Percentiles rank a stretch among this genome's conserved stretches.
Evolutionary conservation across 352 stramenopile species (phyloP).

Genomic region (Blastocystis sp.): DNA sequence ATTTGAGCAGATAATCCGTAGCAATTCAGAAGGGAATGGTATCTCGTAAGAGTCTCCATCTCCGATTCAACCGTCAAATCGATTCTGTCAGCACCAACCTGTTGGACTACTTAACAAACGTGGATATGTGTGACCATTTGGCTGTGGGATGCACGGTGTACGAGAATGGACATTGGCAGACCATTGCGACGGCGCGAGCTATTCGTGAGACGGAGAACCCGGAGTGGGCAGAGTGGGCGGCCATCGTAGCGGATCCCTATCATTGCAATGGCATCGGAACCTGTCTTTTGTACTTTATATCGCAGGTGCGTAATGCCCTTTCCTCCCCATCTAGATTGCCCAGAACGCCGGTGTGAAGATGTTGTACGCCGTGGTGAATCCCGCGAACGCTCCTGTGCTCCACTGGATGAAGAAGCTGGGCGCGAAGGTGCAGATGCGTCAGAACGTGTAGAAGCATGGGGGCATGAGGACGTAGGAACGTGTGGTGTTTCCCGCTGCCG

Average conservation of each 20-base stretch:
- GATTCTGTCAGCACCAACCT: slow-evolving; percentile 45
- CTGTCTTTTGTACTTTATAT: slow-evolving; percentile 51
- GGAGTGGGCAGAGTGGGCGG: slow-evolving; percentile 51
- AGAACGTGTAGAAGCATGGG: slow-evolving; percentile 11
- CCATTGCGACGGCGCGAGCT: slow-evolving; percentile 18
- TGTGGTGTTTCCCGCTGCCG: slow-evolving; percentile 54
- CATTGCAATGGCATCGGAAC: slow-evolving; percentile 54
- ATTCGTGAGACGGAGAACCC: slow-evolving; percentile 35
- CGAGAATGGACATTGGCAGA: slow-evolving; percentile 48
- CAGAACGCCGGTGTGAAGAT: slow-evolving; percentile 2
- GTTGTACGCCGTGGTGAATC: slow-evolving; percentile 54
- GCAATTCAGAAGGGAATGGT: slow-evolving; percentile 32
- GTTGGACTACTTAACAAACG: slow-evolving; percentile 48
- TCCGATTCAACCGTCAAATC: slow-evolving; percentile 46
- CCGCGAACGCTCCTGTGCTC: slow-evolving; percentile 38
- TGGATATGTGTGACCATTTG: slow-evolving; percentile 53
- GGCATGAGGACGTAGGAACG: not conserved
- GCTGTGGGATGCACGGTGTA: slow-evolving; percentile 19
- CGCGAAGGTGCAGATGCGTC: slow-evolving; percentile 14
- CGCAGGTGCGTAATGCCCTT: not conserved
- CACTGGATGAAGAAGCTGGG: slow-evolving; percentile 56
- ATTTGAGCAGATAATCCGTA: not conserved
- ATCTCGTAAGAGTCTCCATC: slow-evolving; percentile 37
- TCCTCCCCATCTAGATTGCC: not conserved
- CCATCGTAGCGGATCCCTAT: slow-evolving; percentile 51